Conservation (phyloP, 805 yeast species). For the Metschnikowia drakensbergensis region DNA sequence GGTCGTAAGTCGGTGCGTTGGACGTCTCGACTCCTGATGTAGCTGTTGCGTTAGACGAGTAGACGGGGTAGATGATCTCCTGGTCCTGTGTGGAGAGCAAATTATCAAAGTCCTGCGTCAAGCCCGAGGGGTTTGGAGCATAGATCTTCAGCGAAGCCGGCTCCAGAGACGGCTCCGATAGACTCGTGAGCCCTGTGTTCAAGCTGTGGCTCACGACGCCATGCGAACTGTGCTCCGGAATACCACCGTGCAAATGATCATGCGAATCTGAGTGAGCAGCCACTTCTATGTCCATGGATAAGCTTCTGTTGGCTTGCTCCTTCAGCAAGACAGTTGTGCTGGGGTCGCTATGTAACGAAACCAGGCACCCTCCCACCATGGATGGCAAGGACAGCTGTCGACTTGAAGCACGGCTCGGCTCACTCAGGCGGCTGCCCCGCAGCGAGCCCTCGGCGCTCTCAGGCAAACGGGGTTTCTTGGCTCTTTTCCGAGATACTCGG, state of each 20-base stretch:
- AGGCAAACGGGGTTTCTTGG: not conserved
- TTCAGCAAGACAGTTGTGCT: not conserved
- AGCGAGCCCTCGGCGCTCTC: not conserved
- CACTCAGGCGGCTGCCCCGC: not conserved
- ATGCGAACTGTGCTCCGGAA: not conserved
- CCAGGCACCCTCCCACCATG: not conserved
- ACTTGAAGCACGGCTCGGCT: not conserved
- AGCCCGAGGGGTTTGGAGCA: not conserved
- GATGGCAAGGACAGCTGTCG: not conserved
- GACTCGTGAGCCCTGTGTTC: not conserved
- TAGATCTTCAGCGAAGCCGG: too few species aligned
- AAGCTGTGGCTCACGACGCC: not conserved
- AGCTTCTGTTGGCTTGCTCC: not conserved
- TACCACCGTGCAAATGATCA: not conserved
- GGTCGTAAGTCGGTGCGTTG: not conserved
- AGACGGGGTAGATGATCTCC: constrained; percentile 38
- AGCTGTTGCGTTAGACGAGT: constrained; percentile 17
- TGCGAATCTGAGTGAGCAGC: not conserved
- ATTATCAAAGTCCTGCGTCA: constrained; percentile 32
- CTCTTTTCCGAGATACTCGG: not conserved
- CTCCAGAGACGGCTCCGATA: not conserved
- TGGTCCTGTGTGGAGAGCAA: constrained; percentile 25
- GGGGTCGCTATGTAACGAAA: not conserved
- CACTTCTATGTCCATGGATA: not conserved
- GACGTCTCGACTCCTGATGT: not conserved